Base-by-base conservation (phyloP, 2,329 filamentous ascomycete species). In the Arachnomyces sp. region DNA sequence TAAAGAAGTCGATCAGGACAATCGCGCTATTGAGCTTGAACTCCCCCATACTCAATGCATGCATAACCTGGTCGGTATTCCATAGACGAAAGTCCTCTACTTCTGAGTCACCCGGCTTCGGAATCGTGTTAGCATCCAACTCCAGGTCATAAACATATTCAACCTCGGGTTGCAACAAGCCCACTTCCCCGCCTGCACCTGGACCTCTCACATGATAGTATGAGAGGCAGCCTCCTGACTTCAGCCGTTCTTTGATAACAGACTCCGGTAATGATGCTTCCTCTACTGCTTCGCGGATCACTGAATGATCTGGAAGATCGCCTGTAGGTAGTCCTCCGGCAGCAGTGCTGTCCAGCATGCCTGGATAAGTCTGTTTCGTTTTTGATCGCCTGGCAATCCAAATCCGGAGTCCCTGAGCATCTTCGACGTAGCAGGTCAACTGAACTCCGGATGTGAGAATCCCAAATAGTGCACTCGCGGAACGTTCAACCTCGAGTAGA, bases 401-500 rank as follows among this genome's bases (percentile, higher is more conserved):
- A 4, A 59, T 29, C 8, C 29, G 48, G 3, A 49, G 28, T 1
- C 32, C 43, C 11, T 44, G 15, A 14, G 17, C 38, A 13, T 42
- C 39, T 3, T 34, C 21, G 2, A 59, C 57, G 41, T 60, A 71
- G 1, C 57, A 63, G 0, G 55, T 59, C 43, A 69, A 39, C 40
- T 71, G 68, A 8, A 68, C 61, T 4, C 67, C 65, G 37, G 62
- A 65, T 2, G 60, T 67, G 3, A 69, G 56, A 5, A 71, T 60
- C 2, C 68, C 66, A 13, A 71, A 62, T 8, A 68, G 48, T 16
- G 65, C 60, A 35, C 56, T 62, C 9, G 64, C 68, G 14, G 54
- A 55, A 13, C 66, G 50, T 45, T 71, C 67, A 4, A 71, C 60
- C 18, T 57, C 56, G 34, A 71, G 62, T 8, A 69, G 39, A 18